Evolutionary conservation across 2,329 filamentous ascomycete species (phyloP), one percentile per base, ranked within the genome.

Genomic region (Fusarium staphyleae): DNA sequence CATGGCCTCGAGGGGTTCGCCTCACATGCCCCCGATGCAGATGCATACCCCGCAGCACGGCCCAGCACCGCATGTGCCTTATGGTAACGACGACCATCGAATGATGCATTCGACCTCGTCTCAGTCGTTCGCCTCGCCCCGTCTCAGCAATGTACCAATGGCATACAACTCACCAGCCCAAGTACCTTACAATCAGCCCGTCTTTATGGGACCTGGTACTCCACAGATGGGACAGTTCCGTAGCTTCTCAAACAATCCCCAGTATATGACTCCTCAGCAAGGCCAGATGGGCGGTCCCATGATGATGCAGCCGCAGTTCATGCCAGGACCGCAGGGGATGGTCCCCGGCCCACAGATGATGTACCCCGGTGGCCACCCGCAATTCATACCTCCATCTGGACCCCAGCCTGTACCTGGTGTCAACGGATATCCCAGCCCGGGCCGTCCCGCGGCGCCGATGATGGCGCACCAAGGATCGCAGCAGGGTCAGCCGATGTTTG

Each of bases 391-490:
- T 26, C 78, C 81, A 6, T 76, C 77, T 33, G 81, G 79, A 2
- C 83, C 82, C 22, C 84, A 85, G 62, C 74, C 77, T 8, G 81
- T 86, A 48, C 85, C 88, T 15, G 89, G 84, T 35, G 81, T 84
- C 7, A 89, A 87, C 65, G 91, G 91, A 13, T 96, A 90, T 69
- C 90, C 91, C n/a, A 97, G 93, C 70, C 93, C 93, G 1, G 87
- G 91, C 50, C 85, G 92, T 40, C 87, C 87, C 22, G 72, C 79
- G 15, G 91, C 95, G 11, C 88, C 91, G 2, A 91, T 96, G 87
- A 98, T 98, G 93, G 90, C 88, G 67, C 93, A 93, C 63, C 91
- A 96, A 75, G 91, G 91, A 48, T 97, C 93, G 22, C 93, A 97
- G 69, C 93, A 96, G 72, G 92, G 93, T 33, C 91, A 96, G 70